These are phyloP conservation scores for Fomitiporia mediterranea DNA, from an alignment of 1,284 basidiomycete species.

Conservation along the genomic window DNA sequence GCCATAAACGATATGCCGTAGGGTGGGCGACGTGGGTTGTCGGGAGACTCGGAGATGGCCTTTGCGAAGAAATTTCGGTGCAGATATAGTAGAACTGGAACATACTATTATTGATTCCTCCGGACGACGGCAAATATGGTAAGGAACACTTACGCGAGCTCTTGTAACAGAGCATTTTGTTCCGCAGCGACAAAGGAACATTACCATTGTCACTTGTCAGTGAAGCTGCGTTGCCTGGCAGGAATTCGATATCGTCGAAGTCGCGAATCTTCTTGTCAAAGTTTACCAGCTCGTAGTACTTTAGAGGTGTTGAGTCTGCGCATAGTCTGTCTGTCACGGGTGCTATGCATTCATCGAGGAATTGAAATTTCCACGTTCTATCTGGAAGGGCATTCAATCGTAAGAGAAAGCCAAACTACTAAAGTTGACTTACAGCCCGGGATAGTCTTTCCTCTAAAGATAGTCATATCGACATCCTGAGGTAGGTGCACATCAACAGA, in stretches of 20 bases:
- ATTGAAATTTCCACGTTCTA: constrained; percentile 13
- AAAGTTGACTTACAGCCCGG: neutral
- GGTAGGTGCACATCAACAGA: constrained; percentile 8
- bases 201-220: neutral
- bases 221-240: neutral
- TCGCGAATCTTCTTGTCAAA: constrained; percentile 20
- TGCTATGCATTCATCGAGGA: constrained; percentile 13
- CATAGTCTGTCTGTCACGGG: constrained; percentile 13
- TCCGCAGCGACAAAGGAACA: neutral
- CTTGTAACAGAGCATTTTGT: neutral
- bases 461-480: neutral
- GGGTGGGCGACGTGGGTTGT: neutral
- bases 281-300: constrained; percentile 18
- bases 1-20: neutral
- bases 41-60: neutral
- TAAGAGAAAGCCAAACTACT: neutral
- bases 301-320: constrained; percentile 12
- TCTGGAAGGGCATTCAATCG: neutral
- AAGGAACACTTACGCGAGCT: neutral
- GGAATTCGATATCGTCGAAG: neutral
- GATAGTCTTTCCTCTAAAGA: neutral
- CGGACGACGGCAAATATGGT: constrained; percentile 5
- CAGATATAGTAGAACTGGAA: neutral
- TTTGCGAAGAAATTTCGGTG: constrained; percentile 10
- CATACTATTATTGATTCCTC: neutral